These are phyloP conservation scores for Apiotrichum porosum DNA, from an alignment of 1,284 basidiomycete species.

Conservation along the genomic window DNA sequence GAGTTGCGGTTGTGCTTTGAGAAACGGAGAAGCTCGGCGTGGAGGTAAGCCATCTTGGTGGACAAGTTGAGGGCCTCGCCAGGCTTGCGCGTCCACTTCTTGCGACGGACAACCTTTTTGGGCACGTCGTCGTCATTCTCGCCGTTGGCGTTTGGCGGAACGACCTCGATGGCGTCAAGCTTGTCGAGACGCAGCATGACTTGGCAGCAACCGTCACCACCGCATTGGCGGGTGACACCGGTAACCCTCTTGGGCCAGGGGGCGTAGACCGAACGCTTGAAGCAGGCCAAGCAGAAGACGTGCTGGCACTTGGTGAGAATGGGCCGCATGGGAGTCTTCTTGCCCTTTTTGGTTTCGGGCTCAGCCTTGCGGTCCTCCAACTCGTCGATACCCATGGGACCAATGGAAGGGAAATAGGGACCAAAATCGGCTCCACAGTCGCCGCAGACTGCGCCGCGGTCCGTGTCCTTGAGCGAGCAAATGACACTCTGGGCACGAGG, in stretches of 20 bases:
- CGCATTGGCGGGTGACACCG: conserved; percentile 61
- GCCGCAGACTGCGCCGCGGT: conserved; percentile 74
- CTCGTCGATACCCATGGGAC: conserved; percentile 49
- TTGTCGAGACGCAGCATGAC: conserved; percentile 54
- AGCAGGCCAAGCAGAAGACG: conserved; percentile 80
- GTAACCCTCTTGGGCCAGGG: conserved; percentile 68
- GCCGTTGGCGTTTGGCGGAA: conserved; percentile 53
- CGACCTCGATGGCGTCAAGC: conserved; percentile 71
- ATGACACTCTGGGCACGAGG: conserved; percentile 74
- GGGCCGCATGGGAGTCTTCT: conserved; percentile 36
- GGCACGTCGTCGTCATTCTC: conserved; percentile 51
- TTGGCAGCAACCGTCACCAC: conserved; percentile 72
- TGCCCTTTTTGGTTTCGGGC: conserved; percentile 26
- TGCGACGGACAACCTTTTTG: conserved; percentile 42
- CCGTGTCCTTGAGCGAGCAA: conserved; percentile 69
- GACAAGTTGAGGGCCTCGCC: conserved; percentile 69
- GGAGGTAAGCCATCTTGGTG: conserved; percentile 75
- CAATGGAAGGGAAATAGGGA: conserved; percentile 44
- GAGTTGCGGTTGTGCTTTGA: conserved; percentile 76
- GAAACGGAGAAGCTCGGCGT: conserved; percentile 67
- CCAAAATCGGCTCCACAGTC: conserved; percentile 79
- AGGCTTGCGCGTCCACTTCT: conserved; percentile 66
- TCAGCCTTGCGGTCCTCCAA: conserved; percentile 50
- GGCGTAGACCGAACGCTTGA: conserved; percentile 66
- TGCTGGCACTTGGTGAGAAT: conserved; percentile 91